Evolutionary conservation across 129 eudicot genomes (phyloP).

Genomic region (Ambrosia artemisiifolia): DNA sequence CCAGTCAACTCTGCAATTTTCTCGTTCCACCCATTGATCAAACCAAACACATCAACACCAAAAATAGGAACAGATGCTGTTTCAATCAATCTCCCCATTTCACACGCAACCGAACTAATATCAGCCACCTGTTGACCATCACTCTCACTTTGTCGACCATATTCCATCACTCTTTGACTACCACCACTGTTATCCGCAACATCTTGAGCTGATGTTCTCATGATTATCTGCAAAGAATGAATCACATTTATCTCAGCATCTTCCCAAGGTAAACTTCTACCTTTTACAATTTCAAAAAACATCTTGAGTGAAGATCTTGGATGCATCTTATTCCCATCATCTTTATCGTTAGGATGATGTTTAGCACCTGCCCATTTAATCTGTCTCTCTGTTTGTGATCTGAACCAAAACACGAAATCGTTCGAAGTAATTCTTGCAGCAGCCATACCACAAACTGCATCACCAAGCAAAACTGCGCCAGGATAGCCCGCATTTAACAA

Average conservation of each 20-base stretch:
- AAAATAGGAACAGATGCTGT: slow-evolving; percentile 71
- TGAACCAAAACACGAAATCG: slow-evolving; percentile 68
- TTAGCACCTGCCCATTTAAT: slow-evolving; percentile 73
- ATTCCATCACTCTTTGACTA: slow-evolving; percentile 19
- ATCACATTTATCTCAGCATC: slow-evolving; percentile 58
- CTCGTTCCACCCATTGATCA: slow-evolving; percentile 71
- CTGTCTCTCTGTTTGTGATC: slow-evolving; percentile 60
- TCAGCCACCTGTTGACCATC: slow-evolving; percentile 32
- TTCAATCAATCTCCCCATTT: slow-evolving; percentile 71
- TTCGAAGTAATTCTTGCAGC: slow-evolving; percentile 42
- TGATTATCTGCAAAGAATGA: slow-evolving; percentile 69
- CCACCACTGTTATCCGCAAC: slow-evolving; percentile 16
- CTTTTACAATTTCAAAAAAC: slow-evolving; percentile 63
- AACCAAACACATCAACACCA: slow-evolving; percentile 55
- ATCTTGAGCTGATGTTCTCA: slow-evolving; percentile 49
- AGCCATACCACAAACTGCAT: slow-evolving; percentile 77
- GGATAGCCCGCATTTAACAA: slow-evolving; percentile 56
- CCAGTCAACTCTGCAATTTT: slow-evolving; percentile 67
- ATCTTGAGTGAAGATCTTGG: slow-evolving; percentile 69
- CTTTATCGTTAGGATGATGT: slow-evolving; percentile 59
- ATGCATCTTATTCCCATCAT: slow-evolving; percentile 51
- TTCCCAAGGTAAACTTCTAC: slow-evolving; percentile 64
- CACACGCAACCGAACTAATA: slow-evolving; percentile 51
- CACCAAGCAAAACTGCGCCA: slow-evolving; percentile 55
- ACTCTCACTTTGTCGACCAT: slow-evolving; percentile 27